Percentiles rank a stretch among this genome's conserved stretches.
phyloP scores from a whole-genome alignment of 768 basidiomycete genomes.

The Boletus eberwhitei region DNA sequence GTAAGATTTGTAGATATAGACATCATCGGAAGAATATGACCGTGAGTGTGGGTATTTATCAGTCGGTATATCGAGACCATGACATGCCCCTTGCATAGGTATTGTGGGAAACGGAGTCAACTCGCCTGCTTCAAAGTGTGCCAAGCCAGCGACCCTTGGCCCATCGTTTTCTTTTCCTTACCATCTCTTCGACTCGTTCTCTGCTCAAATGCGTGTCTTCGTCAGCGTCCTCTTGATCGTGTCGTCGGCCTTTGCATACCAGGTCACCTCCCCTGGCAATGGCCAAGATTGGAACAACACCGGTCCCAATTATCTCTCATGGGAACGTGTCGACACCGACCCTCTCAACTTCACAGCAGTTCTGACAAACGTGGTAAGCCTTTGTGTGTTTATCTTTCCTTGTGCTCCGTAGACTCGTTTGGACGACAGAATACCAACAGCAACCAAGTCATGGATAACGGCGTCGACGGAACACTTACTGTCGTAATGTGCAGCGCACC shows the following conservation, averaged over 20 bases:
- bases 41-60: slow-evolving; percentile 7
- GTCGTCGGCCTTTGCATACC: slow-evolving; percentile 61
- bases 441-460: slow-evolving; percentile 50
- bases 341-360: slow-evolving; percentile 63
- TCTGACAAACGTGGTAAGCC: slow-evolving; percentile 58
- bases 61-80: background rate
- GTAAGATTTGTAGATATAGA: slow-evolving; percentile 5
- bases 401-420: background rate
- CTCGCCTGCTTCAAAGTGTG: background rate
- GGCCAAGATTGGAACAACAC: slow-evolving; percentile 54
- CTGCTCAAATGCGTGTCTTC: slow-evolving; percentile 42
- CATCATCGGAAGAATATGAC: background rate
- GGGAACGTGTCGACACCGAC: slow-evolving; percentile 68
- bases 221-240: slow-evolving; percentile 45
- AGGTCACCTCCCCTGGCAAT: slow-evolving; percentile 50
- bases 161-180: background rate
- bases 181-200: background rate
- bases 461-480: slow-evolving; percentile 48
- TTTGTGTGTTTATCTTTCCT: background rate
- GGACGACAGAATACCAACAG: slow-evolving; percentile 35
- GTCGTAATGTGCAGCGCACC: slow-evolving; percentile 48
- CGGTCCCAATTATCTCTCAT: slow-evolving; percentile 52
- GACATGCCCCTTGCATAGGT: background rate
- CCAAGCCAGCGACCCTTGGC: slow-evolving; percentile 6
- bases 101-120: slow-evolving; percentile 23